A percentile compares a stretch with the other conserved stretches of the same genome.
Evolutionary conservation across 2,329 filamentous ascomycete species (phyloP).

Genomic region (Orbilia javanica): DNA sequence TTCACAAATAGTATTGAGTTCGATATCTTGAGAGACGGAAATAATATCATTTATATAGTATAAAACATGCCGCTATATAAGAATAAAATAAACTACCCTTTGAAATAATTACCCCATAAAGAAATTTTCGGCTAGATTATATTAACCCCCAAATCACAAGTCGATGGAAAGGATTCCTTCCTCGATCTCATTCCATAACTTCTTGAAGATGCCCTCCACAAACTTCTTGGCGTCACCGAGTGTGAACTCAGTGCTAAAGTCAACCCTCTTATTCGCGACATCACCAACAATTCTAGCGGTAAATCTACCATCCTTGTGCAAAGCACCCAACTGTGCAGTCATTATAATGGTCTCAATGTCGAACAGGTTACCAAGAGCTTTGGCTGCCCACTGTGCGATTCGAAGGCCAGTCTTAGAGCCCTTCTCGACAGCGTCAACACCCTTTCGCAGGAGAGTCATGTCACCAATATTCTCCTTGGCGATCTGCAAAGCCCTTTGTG

Average conservation of each 20-base stretch:
- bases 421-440: conserved; percentile 8
- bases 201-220: conserved; percentile 27
- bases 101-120: background rate
- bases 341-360: conserved; percentile 25
- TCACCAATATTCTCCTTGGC: conserved; percentile 15
- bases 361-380: conserved; percentile 22
- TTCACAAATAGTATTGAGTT: background rate
- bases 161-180: conserved; percentile 22
- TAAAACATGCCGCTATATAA: background rate
- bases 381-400: conserved; percentile 6
- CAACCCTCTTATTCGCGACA: conserved; percentile 25
- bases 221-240: conserved; percentile 21
- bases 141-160: conserved; percentile 12
- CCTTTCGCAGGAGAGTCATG: conserved; percentile 14
- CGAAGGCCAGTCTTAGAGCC: conserved; percentile 20
- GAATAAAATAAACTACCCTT: background rate
- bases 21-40: background rate
- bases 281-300: conserved; percentile 24
- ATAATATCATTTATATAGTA: background rate
- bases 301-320: conserved; percentile 8
- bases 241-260: conserved; percentile 13
- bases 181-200: conserved; percentile 29
- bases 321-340: conserved; percentile 11
- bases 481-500: background rate
- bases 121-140: background rate